Base-by-base conservation (phyloP, 2,329 filamentous ascomycete species). In the Aureobasidium pullulans region DNA sequence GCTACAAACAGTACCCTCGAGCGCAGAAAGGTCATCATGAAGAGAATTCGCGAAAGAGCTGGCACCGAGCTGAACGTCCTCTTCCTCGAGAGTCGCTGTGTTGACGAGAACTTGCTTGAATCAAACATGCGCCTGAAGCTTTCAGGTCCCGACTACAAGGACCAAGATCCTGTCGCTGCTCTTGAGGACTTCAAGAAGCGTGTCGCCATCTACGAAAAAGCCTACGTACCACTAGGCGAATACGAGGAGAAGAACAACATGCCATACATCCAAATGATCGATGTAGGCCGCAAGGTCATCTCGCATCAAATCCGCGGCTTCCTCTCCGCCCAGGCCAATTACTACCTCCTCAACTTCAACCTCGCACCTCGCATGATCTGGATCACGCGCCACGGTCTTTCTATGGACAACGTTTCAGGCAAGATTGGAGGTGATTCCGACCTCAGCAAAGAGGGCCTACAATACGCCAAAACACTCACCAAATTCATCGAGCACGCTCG, bases 101-200 rank as follows among this genome's bases (percentile, higher is more conserved):
- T 90, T 62, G 92, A 97, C 66, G 80, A 89, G 61, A 84, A 84
- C 65, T 78, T 97, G 29, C 80, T 97, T 39, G 92, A 97, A 73
- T 90, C 92, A 16, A 97, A 97, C 70, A 97, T 97, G 91, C 90
- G 93, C 31, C 78, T 97, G 63, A 97, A 97, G 78, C 84, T 97
- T 6, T 95, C 90, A 3, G 94, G 94, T 0, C 94, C 94, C 0
- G 94, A 99, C 73, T 99, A 99, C 77, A 90, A 88, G 68, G 90
- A 90, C 70, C 95, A 96, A 75, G 93, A 99, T 67, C 93, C 94
- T 0, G 76, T 84, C 59, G 85, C 88, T 69, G 92, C 94, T 1
- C 78, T 97, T 43, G 85, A 82, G 36, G 94, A 99, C 71, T 99
- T 99, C 79, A 95, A 89, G 76, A 87, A 89, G 73, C 89, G 94